Conservation (phyloP, 2,329 filamentous ascomycete species). For the Xylaria sp. region DNA sequence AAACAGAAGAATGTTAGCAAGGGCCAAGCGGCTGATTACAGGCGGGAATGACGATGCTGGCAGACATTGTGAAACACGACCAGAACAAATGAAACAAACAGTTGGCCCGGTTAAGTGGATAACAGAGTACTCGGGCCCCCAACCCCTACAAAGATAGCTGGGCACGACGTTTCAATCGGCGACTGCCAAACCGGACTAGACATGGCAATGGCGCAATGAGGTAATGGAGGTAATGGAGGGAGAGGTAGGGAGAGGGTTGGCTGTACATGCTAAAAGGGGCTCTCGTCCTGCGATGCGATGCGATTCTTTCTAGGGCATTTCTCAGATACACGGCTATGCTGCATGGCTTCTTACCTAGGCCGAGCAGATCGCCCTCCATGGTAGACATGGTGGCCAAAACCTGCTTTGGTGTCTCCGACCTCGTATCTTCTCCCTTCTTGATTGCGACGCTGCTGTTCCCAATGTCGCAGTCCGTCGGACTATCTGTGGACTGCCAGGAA, state of each 20-base stretch:
- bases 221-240: background rate
- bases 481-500: slow-evolving; percentile 26
- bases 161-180: slow-evolving; percentile 20
- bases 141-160: slow-evolving; percentile 20
- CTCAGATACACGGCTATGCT: slow-evolving; percentile 16
- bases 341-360: slow-evolving; percentile 40
- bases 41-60: slow-evolving; percentile 56
- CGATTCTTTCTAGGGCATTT: slow-evolving; percentile 15
- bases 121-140: slow-evolving; percentile 38
- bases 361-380: slow-evolving; percentile 41
- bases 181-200: slow-evolving; percentile 13
- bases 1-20: slow-evolving; percentile 48
- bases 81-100: slow-evolving; percentile 59
- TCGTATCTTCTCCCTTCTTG: slow-evolving; percentile 32
- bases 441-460: slow-evolving; percentile 31
- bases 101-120: slow-evolving; percentile 55
- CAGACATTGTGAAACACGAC: slow-evolving; percentile 59
- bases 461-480: slow-evolving; percentile 28
- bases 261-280: slow-evolving; percentile 25
- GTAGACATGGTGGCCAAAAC: slow-evolving; percentile 36
- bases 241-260: background rate
- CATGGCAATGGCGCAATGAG: background rate
- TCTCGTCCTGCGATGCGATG: slow-evolving; percentile 5
- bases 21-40: slow-evolving; percentile 52
- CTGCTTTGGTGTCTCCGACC: slow-evolving; percentile 32